Percentiles rank a stretch among this genome's conserved stretches.
These are phyloP conservation scores for Postia placenta DNA, from an alignment of 768 basidiomycete genomes.

Conservation along the genomic window DNA sequence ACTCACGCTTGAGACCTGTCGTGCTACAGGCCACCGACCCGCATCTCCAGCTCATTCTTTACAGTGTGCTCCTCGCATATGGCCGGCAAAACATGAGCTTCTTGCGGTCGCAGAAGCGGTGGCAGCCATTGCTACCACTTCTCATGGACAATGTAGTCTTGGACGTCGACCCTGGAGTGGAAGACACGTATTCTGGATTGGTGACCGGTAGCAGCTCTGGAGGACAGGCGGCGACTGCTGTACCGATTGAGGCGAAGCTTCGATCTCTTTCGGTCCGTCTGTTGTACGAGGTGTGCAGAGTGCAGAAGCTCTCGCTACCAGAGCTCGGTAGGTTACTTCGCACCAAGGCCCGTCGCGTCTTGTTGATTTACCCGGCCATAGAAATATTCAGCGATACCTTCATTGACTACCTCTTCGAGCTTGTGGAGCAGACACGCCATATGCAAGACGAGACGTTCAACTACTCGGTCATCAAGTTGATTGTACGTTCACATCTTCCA, in stretches of 20 bases:
- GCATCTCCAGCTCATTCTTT: slow-evolving; percentile 74
- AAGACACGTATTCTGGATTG: slow-evolving; percentile 47
- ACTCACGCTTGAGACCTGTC: no score
- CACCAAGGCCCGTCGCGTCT: neutral
- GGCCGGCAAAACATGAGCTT: slow-evolving; percentile 66
- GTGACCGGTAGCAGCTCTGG: slow-evolving; percentile 31
- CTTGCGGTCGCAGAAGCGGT: slow-evolving; percentile 75
- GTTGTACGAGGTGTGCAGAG: slow-evolving; percentile 89
- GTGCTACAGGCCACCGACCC: slow-evolving; percentile 71
- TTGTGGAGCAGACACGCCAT: slow-evolving; percentile 87
- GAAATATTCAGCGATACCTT: slow-evolving; percentile 79
- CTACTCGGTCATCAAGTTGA: slow-evolving; percentile 90
- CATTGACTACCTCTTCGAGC: slow-evolving; percentile 84
- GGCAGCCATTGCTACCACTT: slow-evolving; percentile 74
- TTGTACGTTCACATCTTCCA: slow-evolving; percentile 47
- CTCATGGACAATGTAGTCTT: slow-evolving; percentile 81
- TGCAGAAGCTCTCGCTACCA: slow-evolving; percentile 72
- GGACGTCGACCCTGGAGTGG: slow-evolving; percentile 73
- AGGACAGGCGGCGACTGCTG: slow-evolving; percentile 31
- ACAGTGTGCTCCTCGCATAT: slow-evolving; percentile 68
- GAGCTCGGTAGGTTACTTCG: slow-evolving; percentile 63
- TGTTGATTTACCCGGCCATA: slow-evolving; percentile 26
- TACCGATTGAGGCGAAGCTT: slow-evolving; percentile 83
- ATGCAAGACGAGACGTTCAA: slow-evolving; percentile 91
- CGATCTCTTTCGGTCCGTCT: slow-evolving; percentile 64